Evolutionary conservation across 1,284 basidiomycete species (phyloP).

Genomic region (Ceratobasidium sp.): DNA sequence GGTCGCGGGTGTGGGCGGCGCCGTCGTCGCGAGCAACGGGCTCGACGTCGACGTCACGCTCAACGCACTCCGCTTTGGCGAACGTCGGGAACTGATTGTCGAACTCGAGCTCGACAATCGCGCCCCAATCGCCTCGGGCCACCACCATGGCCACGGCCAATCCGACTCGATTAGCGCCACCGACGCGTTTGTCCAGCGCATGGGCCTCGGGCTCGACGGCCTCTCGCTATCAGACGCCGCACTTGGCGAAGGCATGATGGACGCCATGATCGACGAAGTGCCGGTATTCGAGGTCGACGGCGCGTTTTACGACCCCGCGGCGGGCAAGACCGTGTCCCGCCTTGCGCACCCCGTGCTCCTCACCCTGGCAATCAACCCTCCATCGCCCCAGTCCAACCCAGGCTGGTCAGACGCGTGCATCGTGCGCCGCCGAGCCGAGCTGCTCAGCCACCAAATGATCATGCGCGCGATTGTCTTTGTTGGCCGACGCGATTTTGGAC

Average conservation of each 20-base stretch:
- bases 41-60: slow-evolving; percentile 94
- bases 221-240: slow-evolving; percentile 68
- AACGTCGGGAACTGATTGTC: slow-evolving; percentile 91
- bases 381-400: slow-evolving; percentile 45
- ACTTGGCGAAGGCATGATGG: slow-evolving; percentile 84
- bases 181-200: slow-evolving; percentile 78
- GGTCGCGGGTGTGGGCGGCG: slow-evolving; percentile 82
- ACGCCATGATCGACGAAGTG: slow-evolving; percentile 89
- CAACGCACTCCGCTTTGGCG: slow-evolving; percentile 90
- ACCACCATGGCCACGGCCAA: slow-evolving; percentile 49
- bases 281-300: slow-evolving; percentile 92
- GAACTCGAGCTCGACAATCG: slow-evolving; percentile 78
- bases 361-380: slow-evolving; percentile 83
- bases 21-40: slow-evolving; percentile 85
- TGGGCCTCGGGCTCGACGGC: slow-evolving; percentile 76
- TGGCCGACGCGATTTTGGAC: slow-evolving; percentile 81
- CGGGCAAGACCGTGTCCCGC: slow-evolving; percentile 78
- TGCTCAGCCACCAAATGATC: slow-evolving; percentile 93
- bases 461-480: slow-evolving; percentile 89
- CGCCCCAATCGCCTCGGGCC: not conserved
- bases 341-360: slow-evolving; percentile 87
- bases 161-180: slow-evolving; percentile 61
- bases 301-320: slow-evolving; percentile 87
- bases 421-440: slow-evolving; percentile 90
- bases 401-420: slow-evolving; percentile 78